Conservation (phyloP, 768 basidiomycete species). For the Hortiboletus flavorubellus region DNA sequence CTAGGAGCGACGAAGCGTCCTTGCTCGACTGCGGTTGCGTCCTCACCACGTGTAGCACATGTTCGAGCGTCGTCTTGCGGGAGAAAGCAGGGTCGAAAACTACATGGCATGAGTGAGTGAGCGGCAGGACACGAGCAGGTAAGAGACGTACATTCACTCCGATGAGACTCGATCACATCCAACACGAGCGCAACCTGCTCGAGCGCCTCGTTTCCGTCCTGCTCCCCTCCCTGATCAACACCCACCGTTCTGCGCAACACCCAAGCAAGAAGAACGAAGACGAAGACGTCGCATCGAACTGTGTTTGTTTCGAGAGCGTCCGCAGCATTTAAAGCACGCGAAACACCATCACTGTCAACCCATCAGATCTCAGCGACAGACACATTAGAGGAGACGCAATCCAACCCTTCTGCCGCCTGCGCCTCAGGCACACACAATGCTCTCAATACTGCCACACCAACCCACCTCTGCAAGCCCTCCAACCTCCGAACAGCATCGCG, state of each 20-base stretch:
- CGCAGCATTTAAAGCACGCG: constrained; percentile 85
- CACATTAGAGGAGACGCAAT: constrained; percentile 16
- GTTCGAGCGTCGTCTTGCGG: constrained; percentile 61
- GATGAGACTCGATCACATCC: constrained; percentile 38
- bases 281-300: constrained; percentile 85
- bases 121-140: constrained; percentile 4
- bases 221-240: constrained; percentile 18
- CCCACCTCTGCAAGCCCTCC: constrained; percentile 61
- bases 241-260: constrained; percentile 62
- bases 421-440: constrained; percentile 71
- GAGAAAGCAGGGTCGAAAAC: constrained; percentile 75
- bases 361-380: background rate
- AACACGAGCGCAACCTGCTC: constrained; percentile 74
- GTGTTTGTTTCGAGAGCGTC: constrained; percentile 72
- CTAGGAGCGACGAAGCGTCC: constrained; percentile 78
- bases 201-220: constrained; percentile 55
- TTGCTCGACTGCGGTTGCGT: constrained; percentile 80
- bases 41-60: constrained; percentile 69
- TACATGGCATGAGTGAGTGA: constrained; percentile 25
- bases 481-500: constrained; percentile 73
- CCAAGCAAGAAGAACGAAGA: constrained; percentile 75
- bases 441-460: constrained; percentile 82
- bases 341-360: constrained; percentile 59
- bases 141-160: constrained; percentile 25
- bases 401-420: constrained; percentile 66